Conservation (phyloP, 2,329 filamentous ascomycete genomes). For the Aspergillus neotritici region DNA sequence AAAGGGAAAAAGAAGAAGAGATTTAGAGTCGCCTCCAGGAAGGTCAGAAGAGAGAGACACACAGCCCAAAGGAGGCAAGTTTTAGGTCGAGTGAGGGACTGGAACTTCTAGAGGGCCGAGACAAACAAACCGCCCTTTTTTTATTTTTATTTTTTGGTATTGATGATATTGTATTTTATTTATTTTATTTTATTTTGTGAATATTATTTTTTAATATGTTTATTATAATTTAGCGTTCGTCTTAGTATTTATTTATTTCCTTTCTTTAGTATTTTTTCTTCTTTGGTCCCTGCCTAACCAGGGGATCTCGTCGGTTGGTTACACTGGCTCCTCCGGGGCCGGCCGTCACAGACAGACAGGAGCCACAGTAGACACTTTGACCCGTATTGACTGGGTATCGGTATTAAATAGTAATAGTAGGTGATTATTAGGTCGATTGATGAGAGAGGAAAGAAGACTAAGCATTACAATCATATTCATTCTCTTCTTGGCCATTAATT, state of each 20-base stretch:
- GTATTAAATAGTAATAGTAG: no score
- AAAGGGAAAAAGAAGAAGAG: neutral
- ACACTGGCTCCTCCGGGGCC: slow-evolving; percentile 13
- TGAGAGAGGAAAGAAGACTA: no score
- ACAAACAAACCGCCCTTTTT: slow-evolving; percentile 15
- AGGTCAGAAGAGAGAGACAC: neutral
- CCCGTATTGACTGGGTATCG: no score
- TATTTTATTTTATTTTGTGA: no score
- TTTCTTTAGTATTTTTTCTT: neutral
- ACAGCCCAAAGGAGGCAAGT: slow-evolving; percentile 11
- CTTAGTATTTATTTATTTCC: no score
- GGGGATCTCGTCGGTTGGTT: slow-evolving; percentile 12
- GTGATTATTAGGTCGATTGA: no score
- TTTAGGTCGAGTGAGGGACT: slow-evolving; percentile 15
- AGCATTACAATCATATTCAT: no score
- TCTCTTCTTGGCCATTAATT: no score
- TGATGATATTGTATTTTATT: no score
- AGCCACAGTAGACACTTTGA: neutral
- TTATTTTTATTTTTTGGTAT: neutral
- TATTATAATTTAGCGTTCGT: no score
- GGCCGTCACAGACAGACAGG: slow-evolving; percentile 12
- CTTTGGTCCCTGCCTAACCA: slow-evolving; percentile 8
- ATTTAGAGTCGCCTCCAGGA: no score
- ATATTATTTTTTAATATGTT: no score
- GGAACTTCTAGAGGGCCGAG: slow-evolving; percentile 9